phyloP scores from a whole-genome alignment of 352 stramenopile genomes.

The Hyphochytrium catenoides region DNA sequence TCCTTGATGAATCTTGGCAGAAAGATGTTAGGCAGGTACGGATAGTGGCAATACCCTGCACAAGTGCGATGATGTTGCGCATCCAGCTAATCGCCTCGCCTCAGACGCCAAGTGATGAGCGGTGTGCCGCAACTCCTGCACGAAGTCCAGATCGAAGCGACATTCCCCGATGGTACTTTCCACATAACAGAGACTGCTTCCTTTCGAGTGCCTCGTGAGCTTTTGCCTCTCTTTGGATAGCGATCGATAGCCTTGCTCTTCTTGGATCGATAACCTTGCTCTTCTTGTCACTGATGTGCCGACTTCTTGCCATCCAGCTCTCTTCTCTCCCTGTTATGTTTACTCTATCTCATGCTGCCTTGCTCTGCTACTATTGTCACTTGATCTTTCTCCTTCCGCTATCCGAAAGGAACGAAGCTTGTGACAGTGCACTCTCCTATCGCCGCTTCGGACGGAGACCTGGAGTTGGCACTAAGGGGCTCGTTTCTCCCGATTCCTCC shows the following conservation, averaged over 20 bases:
- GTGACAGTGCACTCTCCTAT: slow-evolving; percentile 86
- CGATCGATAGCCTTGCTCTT: too few species aligned
- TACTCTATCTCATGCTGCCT: too few species aligned
- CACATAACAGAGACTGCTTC: too few species aligned
- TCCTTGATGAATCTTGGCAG: slow-evolving; percentile 63
- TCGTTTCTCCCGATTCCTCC: slow-evolving; percentile 75
- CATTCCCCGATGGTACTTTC: slow-evolving; percentile 88
- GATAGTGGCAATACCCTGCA: slow-evolving; percentile 1
- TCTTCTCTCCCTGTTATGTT: too few species aligned
- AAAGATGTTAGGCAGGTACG: slow-evolving; percentile 35
- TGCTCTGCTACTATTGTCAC: too few species aligned
- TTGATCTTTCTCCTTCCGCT: too few species aligned
- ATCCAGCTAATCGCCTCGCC: slow-evolving; percentile 13
- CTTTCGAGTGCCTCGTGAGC: too few species aligned
- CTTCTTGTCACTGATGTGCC: too few species aligned
- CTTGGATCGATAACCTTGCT: too few species aligned
- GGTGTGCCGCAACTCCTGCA: slow-evolving; percentile 68
- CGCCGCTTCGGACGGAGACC: slow-evolving; percentile 52
- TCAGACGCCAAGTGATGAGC: slow-evolving; percentile 64
- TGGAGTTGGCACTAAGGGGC: slow-evolving; percentile 72
- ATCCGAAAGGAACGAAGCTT: too few species aligned
- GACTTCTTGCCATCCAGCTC: too few species aligned
- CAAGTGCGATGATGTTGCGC: neutral
- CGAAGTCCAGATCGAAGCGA: slow-evolving; percentile 89
- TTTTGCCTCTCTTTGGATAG: too few species aligned